phyloP scores from a whole-genome alignment of 2,329 filamentous ascomycete species.

The Ascosphaera apis region DNA sequence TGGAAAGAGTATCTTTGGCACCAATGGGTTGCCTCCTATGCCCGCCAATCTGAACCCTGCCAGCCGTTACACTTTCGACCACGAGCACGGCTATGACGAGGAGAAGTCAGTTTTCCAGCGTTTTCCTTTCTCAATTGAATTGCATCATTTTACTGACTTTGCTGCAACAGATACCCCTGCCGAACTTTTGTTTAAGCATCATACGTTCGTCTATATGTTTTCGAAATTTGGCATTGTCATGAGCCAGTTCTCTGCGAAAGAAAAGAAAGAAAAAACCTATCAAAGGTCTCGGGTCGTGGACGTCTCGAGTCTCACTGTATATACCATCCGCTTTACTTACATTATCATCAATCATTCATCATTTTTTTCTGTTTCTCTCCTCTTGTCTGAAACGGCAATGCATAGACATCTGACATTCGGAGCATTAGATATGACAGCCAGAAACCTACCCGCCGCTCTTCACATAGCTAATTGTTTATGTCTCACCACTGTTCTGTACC shows the following conservation, averaged over 20 bases:
- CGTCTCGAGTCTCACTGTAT: constrained; percentile 1
- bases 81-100: constrained; percentile 46
- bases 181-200: constrained; percentile 21
- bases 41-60: constrained; percentile 44
- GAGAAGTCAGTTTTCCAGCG: constrained; percentile 29
- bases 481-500: no score
- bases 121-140: background rate
- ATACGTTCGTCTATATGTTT: no score
- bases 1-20: constrained; percentile 39
- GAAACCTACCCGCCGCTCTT: no score
- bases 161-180: constrained; percentile 28
- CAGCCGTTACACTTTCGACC: constrained; percentile 40
- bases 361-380: no score
- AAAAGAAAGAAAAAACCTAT: no score
- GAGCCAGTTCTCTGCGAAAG: no score
- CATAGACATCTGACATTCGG: no score
- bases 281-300: no score
- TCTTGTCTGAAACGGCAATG: no score
- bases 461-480: no score
- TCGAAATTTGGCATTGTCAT: no score
- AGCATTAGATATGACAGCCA: no score
- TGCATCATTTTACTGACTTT: constrained; percentile 9
- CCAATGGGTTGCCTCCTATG: constrained; percentile 64
- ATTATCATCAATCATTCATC: background rate
- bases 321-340: background rate